Evolutionary conservation across 139 green algal species (phyloP).

Genomic region (Monoraphidium neglectum): DNA sequence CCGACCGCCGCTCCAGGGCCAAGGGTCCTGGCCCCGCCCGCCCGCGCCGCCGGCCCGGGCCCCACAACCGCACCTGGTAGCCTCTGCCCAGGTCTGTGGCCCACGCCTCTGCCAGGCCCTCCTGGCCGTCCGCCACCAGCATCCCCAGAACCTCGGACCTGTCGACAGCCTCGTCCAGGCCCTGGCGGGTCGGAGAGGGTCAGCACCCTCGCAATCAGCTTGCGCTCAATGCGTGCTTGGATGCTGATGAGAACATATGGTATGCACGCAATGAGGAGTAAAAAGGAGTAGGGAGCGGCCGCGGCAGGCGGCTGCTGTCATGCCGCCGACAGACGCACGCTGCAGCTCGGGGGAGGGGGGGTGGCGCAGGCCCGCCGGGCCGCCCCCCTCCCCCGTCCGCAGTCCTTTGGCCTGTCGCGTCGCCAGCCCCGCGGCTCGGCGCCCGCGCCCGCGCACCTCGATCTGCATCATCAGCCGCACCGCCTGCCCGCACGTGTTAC

Average conservation of each 20-base stretch:
- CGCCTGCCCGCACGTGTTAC: conserved; percentile 27
- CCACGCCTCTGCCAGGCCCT: conserved; percentile 56
- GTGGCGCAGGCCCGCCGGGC: too few species aligned
- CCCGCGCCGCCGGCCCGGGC: background rate
- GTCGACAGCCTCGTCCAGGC: conserved; percentile 27
- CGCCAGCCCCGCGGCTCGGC: too few species aligned
- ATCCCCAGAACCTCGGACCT: conserved; percentile 23
- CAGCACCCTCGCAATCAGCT: too few species aligned
- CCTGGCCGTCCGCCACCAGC: conserved; percentile 52
- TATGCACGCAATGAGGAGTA: background rate
- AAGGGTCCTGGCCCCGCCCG: background rate
- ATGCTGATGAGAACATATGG: too few species aligned
- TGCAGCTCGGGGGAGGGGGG: background rate
- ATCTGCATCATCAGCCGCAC: conserved; percentile 51
- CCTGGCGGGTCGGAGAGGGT: too few species aligned
- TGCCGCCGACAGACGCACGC: background rate
- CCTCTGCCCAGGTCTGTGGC: conserved; percentile 29
- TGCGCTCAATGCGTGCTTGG: too few species aligned
- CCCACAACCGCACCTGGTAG: conserved; percentile 48
- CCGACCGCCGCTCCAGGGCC: background rate
- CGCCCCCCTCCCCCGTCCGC: too few species aligned
- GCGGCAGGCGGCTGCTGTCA: background rate
- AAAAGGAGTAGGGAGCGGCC: background rate
- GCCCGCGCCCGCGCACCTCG: conserved; percentile 19
- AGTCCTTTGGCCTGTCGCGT: too few species aligned